Conservation (phyloP, 1,284 basidiomycete species). For the Ustilago crameri region DNA sequence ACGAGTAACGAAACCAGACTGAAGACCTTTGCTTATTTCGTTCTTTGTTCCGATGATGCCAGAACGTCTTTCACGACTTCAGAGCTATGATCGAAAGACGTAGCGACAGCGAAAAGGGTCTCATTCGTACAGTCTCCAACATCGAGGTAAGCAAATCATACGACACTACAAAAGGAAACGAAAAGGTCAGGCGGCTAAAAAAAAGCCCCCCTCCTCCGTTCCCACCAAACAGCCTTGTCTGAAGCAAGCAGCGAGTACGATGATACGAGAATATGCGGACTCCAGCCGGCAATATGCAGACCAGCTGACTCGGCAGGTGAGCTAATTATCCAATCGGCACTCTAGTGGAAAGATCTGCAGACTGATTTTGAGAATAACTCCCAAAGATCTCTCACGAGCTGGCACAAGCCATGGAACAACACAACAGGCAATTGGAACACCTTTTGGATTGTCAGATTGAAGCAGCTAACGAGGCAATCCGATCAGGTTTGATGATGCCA, state of each 20-base stretch:
- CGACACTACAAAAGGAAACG: no score
- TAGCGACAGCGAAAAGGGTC: slow-evolving; percentile 1
- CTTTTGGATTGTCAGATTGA: neutral
- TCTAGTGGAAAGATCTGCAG: no score
- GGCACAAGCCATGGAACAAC: neutral
- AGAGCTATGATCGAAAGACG: neutral
- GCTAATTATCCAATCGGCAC: neutral
- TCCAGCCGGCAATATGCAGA: neutral
- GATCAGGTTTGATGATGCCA: neutral
- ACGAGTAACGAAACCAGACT: no score
- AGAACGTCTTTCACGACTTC: slow-evolving; percentile 10
- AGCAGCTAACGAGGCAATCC: slow-evolving; percentile 1
- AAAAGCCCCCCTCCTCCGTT: neutral
- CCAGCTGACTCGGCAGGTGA: slow-evolving; percentile 13
- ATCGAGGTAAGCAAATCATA: slow-evolving; percentile 4
- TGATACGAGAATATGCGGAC: slow-evolving; percentile 1
- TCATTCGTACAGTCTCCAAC: slow-evolving; percentile 1
- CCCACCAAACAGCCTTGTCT: slow-evolving; percentile 4
- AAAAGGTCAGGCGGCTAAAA: no score
- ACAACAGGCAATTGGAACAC: slow-evolving; percentile 1
- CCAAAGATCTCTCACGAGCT: slow-evolving; percentile 4
- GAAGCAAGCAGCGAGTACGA: neutral
- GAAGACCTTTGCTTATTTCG: no score
- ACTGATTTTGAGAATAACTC: no score
- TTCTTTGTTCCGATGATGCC: no score